phyloP scores from a whole-genome alignment of 169 alveolate species.

The Eimeria falciformis region DNA sequence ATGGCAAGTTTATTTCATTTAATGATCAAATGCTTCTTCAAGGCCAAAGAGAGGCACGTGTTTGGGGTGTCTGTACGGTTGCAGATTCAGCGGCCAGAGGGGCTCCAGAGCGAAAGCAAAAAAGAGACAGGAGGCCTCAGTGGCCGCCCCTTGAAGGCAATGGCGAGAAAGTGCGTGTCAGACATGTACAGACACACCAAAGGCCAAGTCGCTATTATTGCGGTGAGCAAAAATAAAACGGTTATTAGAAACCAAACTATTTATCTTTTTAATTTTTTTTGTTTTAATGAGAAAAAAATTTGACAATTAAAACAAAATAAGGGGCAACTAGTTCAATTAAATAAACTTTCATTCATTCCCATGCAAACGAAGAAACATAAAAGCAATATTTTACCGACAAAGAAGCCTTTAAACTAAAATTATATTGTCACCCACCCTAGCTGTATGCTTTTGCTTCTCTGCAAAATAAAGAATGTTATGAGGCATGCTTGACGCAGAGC shows the following conservation, averaged over 20 bases:
- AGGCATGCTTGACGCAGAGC: slow-evolving; percentile 73
- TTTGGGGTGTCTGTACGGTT: not conserved
- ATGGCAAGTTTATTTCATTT: too few relatives aligned
- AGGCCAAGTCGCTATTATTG: slow-evolving; percentile 88
- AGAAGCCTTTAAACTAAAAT: too few relatives aligned
- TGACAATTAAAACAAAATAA: not conserved
- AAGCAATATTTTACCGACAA: too few relatives aligned
- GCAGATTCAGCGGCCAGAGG: slow-evolving; percentile 79
- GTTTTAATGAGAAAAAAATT: not conserved
- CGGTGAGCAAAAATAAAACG: slow-evolving; percentile 80
- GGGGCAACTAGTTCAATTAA: too few relatives aligned
- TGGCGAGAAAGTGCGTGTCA: slow-evolving; percentile 85
- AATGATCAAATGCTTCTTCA: too few relatives aligned
- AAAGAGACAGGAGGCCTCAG: slow-evolving; percentile 89
- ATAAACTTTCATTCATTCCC: too few relatives aligned
- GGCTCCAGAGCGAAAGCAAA: slow-evolving; percentile 69
- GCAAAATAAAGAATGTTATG: too few relatives aligned
- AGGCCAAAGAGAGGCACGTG: too few relatives aligned
- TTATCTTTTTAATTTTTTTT: not conserved
- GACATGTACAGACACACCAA: slow-evolving; percentile 87
- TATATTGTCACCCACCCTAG: too few relatives aligned
- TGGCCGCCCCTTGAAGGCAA: slow-evolving; percentile 86
- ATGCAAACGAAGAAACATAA: too few relatives aligned
- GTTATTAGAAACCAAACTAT: not conserved
- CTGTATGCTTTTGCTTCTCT: too few relatives aligned